phyloP scores from a whole-genome alignment of 148 eudicot species.

The Euryodendron excelsum region DNA sequence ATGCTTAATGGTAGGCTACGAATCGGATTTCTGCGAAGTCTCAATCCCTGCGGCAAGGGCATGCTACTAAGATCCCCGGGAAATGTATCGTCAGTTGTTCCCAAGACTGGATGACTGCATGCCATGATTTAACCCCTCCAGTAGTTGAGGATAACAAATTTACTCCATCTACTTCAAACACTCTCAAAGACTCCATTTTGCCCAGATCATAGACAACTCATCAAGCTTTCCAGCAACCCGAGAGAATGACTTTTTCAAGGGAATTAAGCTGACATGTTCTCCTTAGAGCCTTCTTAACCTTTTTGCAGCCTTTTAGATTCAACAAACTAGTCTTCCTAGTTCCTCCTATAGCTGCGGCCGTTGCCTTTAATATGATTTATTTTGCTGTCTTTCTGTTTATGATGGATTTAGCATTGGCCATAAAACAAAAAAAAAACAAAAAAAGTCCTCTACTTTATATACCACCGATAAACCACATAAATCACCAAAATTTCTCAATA shows the following conservation, averaged over 20 bases:
- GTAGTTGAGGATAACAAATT: neutral
- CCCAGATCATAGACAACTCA: neutral
- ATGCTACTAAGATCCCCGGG: neutral
- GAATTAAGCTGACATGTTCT: neutral
- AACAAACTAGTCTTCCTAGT: neutral
- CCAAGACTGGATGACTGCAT: neutral
- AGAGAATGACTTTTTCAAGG: neutral
- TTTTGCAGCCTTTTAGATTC: neutral
- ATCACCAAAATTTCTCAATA: too few species aligned
- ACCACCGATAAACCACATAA: too few species aligned
- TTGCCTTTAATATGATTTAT: neutral
- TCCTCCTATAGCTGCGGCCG: neutral
- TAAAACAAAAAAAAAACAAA: neutral
- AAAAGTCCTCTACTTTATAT: too few species aligned
- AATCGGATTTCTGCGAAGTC: neutral
- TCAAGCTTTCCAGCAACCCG: slow-evolving; percentile 6
- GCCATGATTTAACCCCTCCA: neutral
- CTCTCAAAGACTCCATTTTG: neutral
- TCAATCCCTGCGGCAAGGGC: neutral
- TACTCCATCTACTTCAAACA: neutral
- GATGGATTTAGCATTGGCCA: neutral
- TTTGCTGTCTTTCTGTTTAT: neutral
- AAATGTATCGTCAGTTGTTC: neutral
- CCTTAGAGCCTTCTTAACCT: neutral
- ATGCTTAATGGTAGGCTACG: too few species aligned